Evolutionary conservation across 1,284 basidiomycete genomes (phyloP).

Genomic region (Xerocomus minutiporus): DNA sequence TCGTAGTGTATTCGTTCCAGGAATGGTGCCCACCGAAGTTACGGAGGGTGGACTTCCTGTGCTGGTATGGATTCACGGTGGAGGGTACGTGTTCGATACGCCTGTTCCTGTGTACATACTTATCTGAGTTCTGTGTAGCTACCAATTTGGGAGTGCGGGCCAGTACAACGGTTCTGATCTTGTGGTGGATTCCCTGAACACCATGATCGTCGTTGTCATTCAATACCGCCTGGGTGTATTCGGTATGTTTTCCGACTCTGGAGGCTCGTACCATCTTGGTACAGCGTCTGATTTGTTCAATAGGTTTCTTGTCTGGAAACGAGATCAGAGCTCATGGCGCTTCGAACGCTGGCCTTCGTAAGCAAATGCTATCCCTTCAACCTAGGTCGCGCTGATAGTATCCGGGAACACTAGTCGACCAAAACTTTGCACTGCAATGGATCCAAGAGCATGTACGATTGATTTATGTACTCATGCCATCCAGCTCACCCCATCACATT

Average conservation of each 20-base stretch:
- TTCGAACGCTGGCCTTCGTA: constrained; percentile 33
- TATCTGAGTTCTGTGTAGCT: constrained; percentile 3
- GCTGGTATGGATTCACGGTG: constrained; percentile 23
- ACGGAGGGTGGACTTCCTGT: constrained; percentile 8
- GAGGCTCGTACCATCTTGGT: background rate
- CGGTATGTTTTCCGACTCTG: constrained; percentile 24
- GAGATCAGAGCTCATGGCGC: constrained; percentile 26
- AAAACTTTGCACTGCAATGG: constrained; percentile 31
- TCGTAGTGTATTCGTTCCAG: constrained; percentile 13
- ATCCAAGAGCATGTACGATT: constrained; percentile 27
- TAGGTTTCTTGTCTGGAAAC: constrained; percentile 30
- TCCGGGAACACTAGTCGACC: constrained; percentile 21
- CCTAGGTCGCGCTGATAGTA: background rate
- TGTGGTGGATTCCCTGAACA: constrained; percentile 20
- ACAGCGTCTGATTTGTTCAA: background rate
- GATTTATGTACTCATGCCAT: background rate
- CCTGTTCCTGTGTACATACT: too few relatives aligned
- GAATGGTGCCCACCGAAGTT: background rate
- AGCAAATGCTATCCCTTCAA: constrained; percentile 2
- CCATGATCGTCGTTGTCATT: constrained; percentile 35
- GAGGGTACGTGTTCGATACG: constrained; percentile 11
- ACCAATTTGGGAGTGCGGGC: constrained; percentile 4
- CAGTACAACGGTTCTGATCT: constrained; percentile 15
- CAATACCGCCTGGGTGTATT: constrained; percentile 43
- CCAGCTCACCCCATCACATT: background rate